These are phyloP conservation scores for Phytopythium boreale DNA, from an alignment of 352 stramenopile genomes.

Conservation along the genomic window DNA sequence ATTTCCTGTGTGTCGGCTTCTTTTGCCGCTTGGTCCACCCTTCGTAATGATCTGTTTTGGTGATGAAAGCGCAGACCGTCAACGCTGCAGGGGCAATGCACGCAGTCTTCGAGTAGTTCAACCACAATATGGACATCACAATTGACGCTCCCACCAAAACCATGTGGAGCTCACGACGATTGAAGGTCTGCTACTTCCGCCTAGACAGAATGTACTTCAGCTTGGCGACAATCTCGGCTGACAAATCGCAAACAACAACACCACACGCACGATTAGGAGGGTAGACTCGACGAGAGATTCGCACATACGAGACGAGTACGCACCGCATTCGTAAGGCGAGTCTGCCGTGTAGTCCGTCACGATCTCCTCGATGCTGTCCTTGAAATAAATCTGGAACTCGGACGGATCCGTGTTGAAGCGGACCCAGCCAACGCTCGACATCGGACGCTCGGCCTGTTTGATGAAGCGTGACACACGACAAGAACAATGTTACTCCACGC, in stretches of 20 bases:
- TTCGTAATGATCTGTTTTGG: not conserved
- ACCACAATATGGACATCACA: not conserved
- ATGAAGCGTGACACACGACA: not conserved
- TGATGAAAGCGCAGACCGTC: not conserved
- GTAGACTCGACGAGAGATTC: not conserved
- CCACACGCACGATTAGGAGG: conserved; percentile 1
- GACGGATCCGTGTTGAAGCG: conserved; percentile 83
- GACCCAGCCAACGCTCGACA: conserved; percentile 84
- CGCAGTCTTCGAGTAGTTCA: not conserved
- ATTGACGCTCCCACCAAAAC: not conserved
- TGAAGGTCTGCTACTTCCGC: conserved; percentile 43
- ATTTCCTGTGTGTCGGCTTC: not conserved
- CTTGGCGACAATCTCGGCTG: conserved; percentile 88
- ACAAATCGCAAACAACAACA: conserved; percentile 7
- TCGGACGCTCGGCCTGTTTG: conserved; percentile 77
- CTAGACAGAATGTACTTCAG: conserved; percentile 89
- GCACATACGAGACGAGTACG: conserved; percentile 14
- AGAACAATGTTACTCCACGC: not conserved
- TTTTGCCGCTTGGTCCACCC: not conserved
- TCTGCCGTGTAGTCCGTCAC: conserved; percentile 88
- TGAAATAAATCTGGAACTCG: conserved; percentile 89
- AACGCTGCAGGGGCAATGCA: not conserved
- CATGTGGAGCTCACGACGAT: not conserved
- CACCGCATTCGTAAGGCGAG: conserved; percentile 88
- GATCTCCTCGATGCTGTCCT: conserved; percentile 87